phyloP scores from a whole-genome alignment of 2,329 filamentous ascomycete species.

The Mycogone perniciosa region DNA sequence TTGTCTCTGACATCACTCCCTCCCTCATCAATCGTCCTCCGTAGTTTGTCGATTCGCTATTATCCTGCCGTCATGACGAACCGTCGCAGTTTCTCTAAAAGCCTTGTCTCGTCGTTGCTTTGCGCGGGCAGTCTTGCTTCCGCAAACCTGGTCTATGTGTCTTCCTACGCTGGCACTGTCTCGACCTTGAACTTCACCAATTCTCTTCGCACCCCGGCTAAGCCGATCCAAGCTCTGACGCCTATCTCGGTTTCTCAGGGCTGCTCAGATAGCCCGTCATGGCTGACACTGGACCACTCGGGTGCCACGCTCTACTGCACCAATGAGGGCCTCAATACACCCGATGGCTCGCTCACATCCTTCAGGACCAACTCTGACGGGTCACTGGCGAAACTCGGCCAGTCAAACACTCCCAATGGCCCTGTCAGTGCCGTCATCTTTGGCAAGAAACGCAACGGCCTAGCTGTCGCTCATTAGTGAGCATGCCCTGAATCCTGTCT shows the following conservation, averaged over 20 bases:
- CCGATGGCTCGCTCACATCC: constrained; percentile 43
- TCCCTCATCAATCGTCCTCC: no score
- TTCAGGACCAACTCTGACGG: constrained; percentile 34
- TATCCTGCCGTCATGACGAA: constrained; percentile 1
- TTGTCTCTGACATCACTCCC: no score
- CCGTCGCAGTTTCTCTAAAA: constrained; percentile 7
- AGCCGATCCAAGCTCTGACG: constrained; percentile 30
- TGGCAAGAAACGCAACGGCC: constrained; percentile 33
- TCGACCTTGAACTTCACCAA: constrained; percentile 39
- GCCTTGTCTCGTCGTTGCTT: constrained; percentile 13
- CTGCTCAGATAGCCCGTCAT: constrained; percentile 52
- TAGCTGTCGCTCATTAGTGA: constrained; percentile 42
- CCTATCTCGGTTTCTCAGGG: constrained; percentile 35
- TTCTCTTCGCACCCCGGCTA: constrained; percentile 16
- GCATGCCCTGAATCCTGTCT: constrained; percentile 16
- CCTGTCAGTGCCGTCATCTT: constrained; percentile 40
- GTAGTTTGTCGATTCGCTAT: no score
- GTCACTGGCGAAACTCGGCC: constrained; percentile 32
- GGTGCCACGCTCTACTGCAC: constrained; percentile 51
- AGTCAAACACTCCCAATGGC: constrained; percentile 29
- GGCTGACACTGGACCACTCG: constrained; percentile 50
- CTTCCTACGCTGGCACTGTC: constrained; percentile 43
- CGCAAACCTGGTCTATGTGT: constrained; percentile 39
- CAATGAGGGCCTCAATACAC: constrained; percentile 46
- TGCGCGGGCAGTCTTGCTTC: constrained; percentile 23